Evolutionary conservation across 75 land plant genomes (phyloP).

Genomic region (Pinus albicaulis): DNA sequence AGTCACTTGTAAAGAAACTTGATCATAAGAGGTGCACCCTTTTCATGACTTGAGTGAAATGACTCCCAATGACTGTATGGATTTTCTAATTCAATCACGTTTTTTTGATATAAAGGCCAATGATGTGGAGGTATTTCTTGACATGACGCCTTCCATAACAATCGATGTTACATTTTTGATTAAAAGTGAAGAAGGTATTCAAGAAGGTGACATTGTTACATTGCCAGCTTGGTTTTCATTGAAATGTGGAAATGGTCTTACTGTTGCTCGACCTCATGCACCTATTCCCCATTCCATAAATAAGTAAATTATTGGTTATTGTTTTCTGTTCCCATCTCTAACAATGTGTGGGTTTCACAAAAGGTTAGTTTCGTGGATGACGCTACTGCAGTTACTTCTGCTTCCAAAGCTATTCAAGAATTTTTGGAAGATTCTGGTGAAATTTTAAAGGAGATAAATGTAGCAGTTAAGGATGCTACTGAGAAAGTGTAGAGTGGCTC

Average conservation of each 20-base stretch:
- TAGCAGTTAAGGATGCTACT: constrained; percentile 70
- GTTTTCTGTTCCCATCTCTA: constrained; percentile 70
- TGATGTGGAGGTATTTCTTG: constrained; percentile 80
- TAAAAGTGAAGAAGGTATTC: constrained; percentile 96
- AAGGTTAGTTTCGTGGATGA: constrained; percentile 88
- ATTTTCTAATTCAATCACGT: constrained; percentile 70
- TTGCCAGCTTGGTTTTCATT: constrained; percentile 85
- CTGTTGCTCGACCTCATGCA: constrained; percentile 83
- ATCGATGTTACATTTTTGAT: constrained; percentile 85
- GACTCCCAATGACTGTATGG: constrained; percentile 53
- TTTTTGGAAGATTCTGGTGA: constrained; percentile 81
- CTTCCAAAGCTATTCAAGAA: constrained; percentile 80
- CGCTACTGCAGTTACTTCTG: constrained; percentile 66
- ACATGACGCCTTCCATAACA: constrained; percentile 78
- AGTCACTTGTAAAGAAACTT: constrained; percentile 65
- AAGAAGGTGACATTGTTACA: constrained; percentile 93
- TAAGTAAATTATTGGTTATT: constrained; percentile 91
- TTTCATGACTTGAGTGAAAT: constrained; percentile 71
- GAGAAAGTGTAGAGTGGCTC: constrained; percentile 69
- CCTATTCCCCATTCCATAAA: constrained; percentile 87
- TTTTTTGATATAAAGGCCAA: constrained; percentile 52
- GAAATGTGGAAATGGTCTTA: constrained; percentile 72
- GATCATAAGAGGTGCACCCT: constrained; percentile 71
- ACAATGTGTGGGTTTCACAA: constrained; percentile 87
- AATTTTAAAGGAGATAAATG: constrained; percentile 45